Evolutionary conservation across 148 eudicot species (phyloP).

Genomic region (Silene latifolia): DNA sequence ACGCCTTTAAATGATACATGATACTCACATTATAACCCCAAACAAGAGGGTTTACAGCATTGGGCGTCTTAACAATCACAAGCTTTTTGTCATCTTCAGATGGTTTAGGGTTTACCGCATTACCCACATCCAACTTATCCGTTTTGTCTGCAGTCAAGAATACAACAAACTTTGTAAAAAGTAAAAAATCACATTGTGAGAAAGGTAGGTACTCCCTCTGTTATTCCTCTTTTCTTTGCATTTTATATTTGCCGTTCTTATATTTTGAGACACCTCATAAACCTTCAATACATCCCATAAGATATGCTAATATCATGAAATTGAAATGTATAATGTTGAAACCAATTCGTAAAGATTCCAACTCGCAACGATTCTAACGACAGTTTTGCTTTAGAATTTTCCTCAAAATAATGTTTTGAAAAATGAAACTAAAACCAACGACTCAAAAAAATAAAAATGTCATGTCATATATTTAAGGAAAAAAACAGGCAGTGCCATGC

Average conservation of each 20-base stretch:
- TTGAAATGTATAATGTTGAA: not conserved
- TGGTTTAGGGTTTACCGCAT: slow-evolving; percentile 75
- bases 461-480: too few relatives aligned
- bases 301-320: not conserved
- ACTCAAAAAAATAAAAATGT: too few relatives aligned
- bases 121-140: slow-evolving; percentile 57
- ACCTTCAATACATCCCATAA: too few relatives aligned
- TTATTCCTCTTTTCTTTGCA: too few relatives aligned
- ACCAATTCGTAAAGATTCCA: not conserved
- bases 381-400: not conserved
- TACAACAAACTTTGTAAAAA: not conserved
- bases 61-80: slow-evolving; percentile 81
- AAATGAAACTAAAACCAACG: not conserved
- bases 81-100: slow-evolving; percentile 88
- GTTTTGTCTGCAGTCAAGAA: slow-evolving; percentile 55
- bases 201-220: not conserved
- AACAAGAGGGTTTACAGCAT: slow-evolving; percentile 93
- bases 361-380: too few relatives aligned
- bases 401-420: too few relatives aligned
- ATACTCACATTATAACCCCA: slow-evolving; percentile 78
- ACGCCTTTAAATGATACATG: not conserved
- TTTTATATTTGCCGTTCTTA: not conserved
- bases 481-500: not conserved
- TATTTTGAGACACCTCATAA: not conserved
- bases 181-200: not conserved